Evolutionary conservation across 495 filamentous ascomycete genomes (phyloP), one percentile per base, ranked within the genome.

Genomic region (Penicillium flavigenum): DNA sequence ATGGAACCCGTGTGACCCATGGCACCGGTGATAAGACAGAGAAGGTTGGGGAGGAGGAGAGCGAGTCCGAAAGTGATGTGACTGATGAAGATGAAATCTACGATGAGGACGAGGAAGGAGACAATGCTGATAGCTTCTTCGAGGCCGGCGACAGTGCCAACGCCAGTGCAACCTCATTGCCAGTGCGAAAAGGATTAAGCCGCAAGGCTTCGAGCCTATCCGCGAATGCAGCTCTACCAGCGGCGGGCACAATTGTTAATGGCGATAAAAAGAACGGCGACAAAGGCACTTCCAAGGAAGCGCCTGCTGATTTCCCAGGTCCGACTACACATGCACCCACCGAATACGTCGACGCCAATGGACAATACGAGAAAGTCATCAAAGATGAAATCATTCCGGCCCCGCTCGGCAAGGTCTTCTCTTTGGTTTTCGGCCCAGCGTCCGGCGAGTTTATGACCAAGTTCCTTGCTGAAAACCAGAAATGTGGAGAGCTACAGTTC

Each of bases 321-420:
- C 91, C 92, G n/a, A 64, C 84, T 19, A 86, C 85, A 2, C 94
- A 99, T 70, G 76, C 81, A 3, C 87, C 92, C 0, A 96, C 95
- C 0, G 86, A 91, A 41, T 97, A 92, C 66, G 82, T 80, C 3
- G 94, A 98, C 61, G 70, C 73, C 31, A 81, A 81, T 29, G 79
- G 80, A 4, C 94, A 96, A 69, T 96, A 91, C 67, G 88, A 96
- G 54, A 92, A 88, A 66, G 69, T 87, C 11, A 75, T 96, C 46
- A 90, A 86, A 39, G 95, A 99, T 68, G 94, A 96, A 42, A 71
- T 87, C 17, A 85, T 99, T 42, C 79, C 88, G 9, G 94, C 92
- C 2, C 95, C 95, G 4, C 81, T 99, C 2, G 94, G 94, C 45
- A 96, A 95, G 66, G 83, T 97, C 39, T 98, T 96, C 70, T 88